Percentiles rank a stretch among this genome's conserved stretches.
phyloP scores from a whole-genome alignment of 805 yeast species.

The Zygotorulaspora danielsina region DNA sequence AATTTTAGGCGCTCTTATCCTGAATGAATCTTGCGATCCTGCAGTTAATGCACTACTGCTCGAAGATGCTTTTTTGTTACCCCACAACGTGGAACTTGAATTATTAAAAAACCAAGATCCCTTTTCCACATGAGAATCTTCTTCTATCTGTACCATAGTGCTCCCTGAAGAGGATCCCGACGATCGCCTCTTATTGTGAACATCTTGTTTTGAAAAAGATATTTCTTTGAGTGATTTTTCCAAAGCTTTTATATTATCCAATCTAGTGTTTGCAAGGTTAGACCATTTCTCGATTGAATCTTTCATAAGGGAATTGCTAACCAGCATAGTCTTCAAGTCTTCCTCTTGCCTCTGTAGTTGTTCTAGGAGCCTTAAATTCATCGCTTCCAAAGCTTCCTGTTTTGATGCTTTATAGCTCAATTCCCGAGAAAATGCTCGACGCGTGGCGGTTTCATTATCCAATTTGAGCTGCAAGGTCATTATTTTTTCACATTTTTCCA shows the following conservation, averaged over 20 bases:
- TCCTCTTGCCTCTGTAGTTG: constrained; percentile 22
- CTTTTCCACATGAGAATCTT: constrained; percentile 8
- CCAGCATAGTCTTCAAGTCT: constrained; percentile 17
- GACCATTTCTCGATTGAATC: constrained; percentile 18
- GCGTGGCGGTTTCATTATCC: constrained; percentile 19
- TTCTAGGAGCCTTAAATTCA: constrained; percentile 24
- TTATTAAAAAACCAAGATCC: constrained; percentile 15
- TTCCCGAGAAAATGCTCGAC: constrained; percentile 10
- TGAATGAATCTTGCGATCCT: constrained; percentile 14
- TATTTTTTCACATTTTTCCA: constrained; percentile 25
- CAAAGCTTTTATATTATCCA: constrained; percentile 14
- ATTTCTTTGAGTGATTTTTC: constrained; percentile 15
- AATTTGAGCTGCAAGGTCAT: constrained; percentile 21
- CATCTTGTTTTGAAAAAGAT: constrained; percentile 2
- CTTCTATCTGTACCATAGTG: constrained; percentile 14
- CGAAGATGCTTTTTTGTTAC: constrained; percentile 19
- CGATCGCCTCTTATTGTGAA: constrained; percentile 8
- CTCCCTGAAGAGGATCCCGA: constrained; percentile 15
- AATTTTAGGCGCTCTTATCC: constrained; percentile 15
- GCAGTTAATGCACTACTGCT: constrained; percentile 15
- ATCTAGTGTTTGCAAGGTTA: constrained; percentile 14
- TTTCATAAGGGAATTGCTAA: constrained; percentile 15
- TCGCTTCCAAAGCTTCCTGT: constrained; percentile 17
- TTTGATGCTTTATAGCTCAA: constrained; percentile 13
- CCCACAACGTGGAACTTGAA: constrained; percentile 7